Conservation (phyloP, 139 green algal species). For the Coccomyxa sp. region DNA sequence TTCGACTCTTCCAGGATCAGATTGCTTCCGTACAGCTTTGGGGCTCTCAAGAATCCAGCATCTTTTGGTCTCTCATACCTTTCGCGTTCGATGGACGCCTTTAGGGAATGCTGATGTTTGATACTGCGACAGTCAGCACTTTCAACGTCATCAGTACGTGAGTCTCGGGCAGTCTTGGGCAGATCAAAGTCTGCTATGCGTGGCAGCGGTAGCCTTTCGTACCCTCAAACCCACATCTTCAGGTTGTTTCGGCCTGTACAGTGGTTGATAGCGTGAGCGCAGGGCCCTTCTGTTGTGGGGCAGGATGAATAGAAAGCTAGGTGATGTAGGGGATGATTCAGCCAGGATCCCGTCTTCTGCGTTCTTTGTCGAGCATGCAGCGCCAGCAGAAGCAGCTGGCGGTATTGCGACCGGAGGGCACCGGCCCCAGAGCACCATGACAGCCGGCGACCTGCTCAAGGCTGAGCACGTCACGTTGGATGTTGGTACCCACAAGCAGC, state of each 20-base stretch:
- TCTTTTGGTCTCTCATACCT: no score
- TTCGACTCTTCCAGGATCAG: no score
- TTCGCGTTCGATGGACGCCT: no score
- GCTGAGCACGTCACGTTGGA: background rate
- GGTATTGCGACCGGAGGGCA: background rate
- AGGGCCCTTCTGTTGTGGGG: background rate
- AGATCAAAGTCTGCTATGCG: background rate
- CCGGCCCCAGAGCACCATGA: background rate
- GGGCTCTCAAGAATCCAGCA: no score
- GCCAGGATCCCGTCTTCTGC: background rate
- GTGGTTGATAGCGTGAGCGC: background rate
- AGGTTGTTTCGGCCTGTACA: background rate
- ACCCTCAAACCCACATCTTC: background rate
- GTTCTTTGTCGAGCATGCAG: background rate
- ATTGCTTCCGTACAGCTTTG: no score
- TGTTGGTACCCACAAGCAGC: background rate
- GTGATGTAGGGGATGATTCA: background rate
- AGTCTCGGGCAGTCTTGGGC: background rate
- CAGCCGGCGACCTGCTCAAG: background rate
- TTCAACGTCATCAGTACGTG: background rate
- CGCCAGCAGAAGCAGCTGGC: background rate
- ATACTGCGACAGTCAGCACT: no score
- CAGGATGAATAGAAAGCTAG: background rate
- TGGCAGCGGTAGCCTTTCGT: background rate
- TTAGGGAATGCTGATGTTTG: no score